A percentile compares a stretch with the other conserved stretches of the same genome.
phyloP scores from a whole-genome alignment of 139 green algal species.

The Closterium sp. region DNA sequence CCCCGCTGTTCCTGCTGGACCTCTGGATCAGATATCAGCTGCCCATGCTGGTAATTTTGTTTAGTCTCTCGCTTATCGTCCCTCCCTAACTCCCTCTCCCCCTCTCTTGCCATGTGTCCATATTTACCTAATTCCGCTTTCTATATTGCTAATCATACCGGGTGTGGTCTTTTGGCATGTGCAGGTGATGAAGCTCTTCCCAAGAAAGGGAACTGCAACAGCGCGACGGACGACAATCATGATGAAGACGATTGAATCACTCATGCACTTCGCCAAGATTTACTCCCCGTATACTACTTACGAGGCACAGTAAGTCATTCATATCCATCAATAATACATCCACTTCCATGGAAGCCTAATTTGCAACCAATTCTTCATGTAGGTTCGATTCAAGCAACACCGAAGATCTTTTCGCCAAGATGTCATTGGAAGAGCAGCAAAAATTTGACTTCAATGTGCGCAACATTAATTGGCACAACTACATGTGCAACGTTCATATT shows the following conservation, averaged over 20 bases:
- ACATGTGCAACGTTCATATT: slow-evolving; percentile 37
- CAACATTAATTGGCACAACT: slow-evolving; percentile 43
- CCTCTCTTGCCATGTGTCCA: neutral
- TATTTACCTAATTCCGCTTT: too few species aligned
- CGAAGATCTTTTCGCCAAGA: slow-evolving; percentile 1
- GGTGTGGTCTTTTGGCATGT: neutral
- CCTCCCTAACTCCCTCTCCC: neutral
- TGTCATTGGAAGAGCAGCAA: slow-evolving; percentile 34
- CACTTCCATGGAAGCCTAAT: neutral
- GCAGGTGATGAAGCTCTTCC: neutral
- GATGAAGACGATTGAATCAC: slow-evolving; percentile 45
- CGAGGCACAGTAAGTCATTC: neutral
- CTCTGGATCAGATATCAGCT: slow-evolving; percentile 43
- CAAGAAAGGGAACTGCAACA: neutral
- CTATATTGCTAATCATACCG: too few species aligned
- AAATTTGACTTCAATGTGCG: slow-evolving; percentile 48
- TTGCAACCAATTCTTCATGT: neutral
- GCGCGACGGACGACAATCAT: slow-evolving; percentile 11
- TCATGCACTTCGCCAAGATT: slow-evolving; percentile 38
- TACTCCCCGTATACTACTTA: slow-evolving; percentile 50
- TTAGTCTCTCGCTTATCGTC: neutral
- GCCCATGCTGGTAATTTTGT: slow-evolving; percentile 39
- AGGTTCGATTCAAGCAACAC: slow-evolving; percentile 50
- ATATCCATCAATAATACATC: neutral
- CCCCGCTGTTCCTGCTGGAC: slow-evolving; percentile 15